phyloP scores from a whole-genome alignment of 306 rosid genomes.

The Quercus rubra region DNA sequence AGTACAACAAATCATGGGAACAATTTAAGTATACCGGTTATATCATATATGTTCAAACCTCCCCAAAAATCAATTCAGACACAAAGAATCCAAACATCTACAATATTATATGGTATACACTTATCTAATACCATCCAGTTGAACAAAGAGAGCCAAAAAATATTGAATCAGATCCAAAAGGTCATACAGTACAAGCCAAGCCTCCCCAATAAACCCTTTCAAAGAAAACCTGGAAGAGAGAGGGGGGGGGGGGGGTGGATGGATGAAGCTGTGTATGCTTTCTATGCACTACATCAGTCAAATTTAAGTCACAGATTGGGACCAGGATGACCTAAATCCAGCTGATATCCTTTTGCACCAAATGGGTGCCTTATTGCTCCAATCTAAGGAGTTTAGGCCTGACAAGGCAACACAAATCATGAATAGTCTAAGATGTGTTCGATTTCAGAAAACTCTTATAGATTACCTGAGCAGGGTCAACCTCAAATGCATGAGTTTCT shows the following conservation, averaged over 20 bases:
- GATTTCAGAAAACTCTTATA: background rate
- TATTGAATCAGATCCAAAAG: background rate
- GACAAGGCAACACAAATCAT: background rate
- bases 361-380: background rate
- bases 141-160: too few species aligned
- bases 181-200: background rate
- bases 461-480: conserved; percentile 78
- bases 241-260: too few species aligned
- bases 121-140: too few species aligned
- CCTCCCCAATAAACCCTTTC: background rate
- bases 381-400: background rate
- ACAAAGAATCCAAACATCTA: too few species aligned
- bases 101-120: too few species aligned
- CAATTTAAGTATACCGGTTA: too few species aligned
- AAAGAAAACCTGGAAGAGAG: background rate
- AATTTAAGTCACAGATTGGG: background rate
- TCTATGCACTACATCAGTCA: background rate
- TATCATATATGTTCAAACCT: too few species aligned
- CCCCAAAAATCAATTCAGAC: too few species aligned
- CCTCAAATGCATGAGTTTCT: conserved; percentile 84
- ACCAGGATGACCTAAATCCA: conserved; percentile 2
- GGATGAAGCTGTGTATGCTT: background rate
- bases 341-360: background rate
- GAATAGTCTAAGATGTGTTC: background rate
- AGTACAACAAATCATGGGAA: too few species aligned